These are phyloP conservation scores for Perkinsus chesapeaki DNA, from an alignment of 169 alveolate genomes.

Conservation along the genomic window DNA sequence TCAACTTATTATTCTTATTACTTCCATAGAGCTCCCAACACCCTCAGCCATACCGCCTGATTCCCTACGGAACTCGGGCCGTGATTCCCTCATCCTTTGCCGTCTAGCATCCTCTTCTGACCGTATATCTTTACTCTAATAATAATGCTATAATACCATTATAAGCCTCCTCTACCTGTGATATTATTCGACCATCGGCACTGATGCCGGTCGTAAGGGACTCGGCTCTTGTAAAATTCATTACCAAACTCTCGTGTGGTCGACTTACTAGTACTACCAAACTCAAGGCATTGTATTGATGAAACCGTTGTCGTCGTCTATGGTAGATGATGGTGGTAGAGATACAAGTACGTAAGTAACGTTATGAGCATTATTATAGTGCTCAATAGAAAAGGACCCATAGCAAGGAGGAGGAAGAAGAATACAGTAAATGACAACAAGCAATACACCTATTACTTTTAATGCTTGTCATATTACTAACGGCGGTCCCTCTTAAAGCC, in stretches of 20 bases:
- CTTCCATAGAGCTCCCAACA: background rate
- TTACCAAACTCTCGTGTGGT: background rate
- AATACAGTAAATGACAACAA: background rate
- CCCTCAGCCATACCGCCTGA: background rate
- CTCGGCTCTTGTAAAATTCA: background rate
- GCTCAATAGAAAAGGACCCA: background rate
- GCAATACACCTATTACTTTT: too few species aligned
- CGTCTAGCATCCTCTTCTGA: background rate
- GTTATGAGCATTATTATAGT: background rate
- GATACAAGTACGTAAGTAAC: background rate
- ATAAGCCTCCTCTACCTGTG: background rate
- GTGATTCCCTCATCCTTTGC: background rate
- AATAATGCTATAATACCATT: background rate
- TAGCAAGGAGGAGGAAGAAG: background rate
- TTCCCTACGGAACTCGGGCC: background rate
- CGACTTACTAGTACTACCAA: background rate
- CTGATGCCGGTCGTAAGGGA: background rate
- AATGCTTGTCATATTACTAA: background rate
- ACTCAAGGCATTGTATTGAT: background rate
- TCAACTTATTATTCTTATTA: background rate
- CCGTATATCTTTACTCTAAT: background rate
- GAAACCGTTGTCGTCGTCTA: too few species aligned
- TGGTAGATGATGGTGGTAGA: background rate
- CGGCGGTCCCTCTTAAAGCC: slow-evolving; percentile 30
- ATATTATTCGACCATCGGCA: background rate